Percentiles rank a stretch among this genome's conserved stretches.
Conservation (phyloP, 345 rosid genomes). For the Gossypium sturtianum region DNA sequence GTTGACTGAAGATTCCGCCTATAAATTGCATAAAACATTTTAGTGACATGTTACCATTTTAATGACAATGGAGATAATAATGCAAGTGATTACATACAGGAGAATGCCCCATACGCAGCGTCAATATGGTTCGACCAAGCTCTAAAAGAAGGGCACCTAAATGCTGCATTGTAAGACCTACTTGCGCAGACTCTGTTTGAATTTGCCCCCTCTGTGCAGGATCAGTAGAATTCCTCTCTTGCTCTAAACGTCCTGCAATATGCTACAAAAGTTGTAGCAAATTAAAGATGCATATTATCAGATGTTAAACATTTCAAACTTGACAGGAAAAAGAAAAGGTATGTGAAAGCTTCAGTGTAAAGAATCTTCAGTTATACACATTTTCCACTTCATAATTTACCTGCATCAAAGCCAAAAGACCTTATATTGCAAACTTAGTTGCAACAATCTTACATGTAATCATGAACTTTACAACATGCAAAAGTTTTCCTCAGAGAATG, state of each 20-base stretch:
- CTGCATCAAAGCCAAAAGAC: not conserved
- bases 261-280: slow-evolving; percentile 68
- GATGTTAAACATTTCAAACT: slow-evolving; percentile 20
- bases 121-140: slow-evolving; percentile 86
- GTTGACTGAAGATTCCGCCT: slow-evolving; percentile 68
- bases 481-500: not conserved
- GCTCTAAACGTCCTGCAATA: slow-evolving; percentile 76
- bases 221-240: slow-evolving; percentile 66
- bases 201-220: slow-evolving; percentile 55
- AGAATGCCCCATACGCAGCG: slow-evolving; percentile 72
- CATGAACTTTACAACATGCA: not conserved
- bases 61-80: not conserved
- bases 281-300: slow-evolving; percentile 39
- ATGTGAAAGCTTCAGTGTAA: not conserved
- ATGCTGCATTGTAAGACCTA: slow-evolving; percentile 79
- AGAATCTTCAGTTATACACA: not conserved
- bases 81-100: slow-evolving; percentile 41
- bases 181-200: slow-evolving; percentile 64
- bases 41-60: not conserved
- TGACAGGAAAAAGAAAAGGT: not conserved
- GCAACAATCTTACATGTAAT: not conserved
- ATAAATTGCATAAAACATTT: slow-evolving; percentile 20
- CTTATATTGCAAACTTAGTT: not conserved
- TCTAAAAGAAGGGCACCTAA: slow-evolving; percentile 84
- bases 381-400: not conserved